phyloP scores from a whole-genome alignment of 2,329 filamentous ascomycete genomes.

The Phyllosticta ampelicida region DNA sequence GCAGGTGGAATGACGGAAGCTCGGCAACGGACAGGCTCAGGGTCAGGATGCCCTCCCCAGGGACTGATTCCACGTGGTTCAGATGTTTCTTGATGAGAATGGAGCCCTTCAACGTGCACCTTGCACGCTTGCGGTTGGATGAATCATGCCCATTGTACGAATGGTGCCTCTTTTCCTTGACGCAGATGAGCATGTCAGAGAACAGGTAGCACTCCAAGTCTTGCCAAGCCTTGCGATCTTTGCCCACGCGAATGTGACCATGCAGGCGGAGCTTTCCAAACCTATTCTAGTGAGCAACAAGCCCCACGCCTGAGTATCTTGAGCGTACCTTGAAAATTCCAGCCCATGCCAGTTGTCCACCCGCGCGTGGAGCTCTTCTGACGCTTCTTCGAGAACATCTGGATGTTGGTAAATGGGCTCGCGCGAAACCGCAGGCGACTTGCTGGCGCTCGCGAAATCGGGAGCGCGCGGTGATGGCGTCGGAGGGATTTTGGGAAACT shows the following conservation, averaged over 20 bases:
- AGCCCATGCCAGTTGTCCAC: conserved; percentile 98
- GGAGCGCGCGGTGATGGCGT: conserved; percentile 30
- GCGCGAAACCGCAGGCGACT: conserved; percentile 48
- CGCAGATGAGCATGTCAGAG: conserved; percentile 97
- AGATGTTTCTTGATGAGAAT: conserved; percentile 98
- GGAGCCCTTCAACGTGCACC: conserved; percentile 89
- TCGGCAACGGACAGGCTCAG: conserved; percentile 85
- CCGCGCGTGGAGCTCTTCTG: conserved; percentile 70
- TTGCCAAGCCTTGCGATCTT: conserved; percentile 94
- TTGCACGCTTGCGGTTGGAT: conserved; percentile 47
- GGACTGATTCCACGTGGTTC: conserved; percentile 67
- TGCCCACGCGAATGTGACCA: conserved; percentile 83
- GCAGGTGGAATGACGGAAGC: conserved; percentile 85
- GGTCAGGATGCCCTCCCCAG: conserved; percentile 75
- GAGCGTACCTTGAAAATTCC: conserved; percentile 64
- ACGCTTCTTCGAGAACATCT: conserved; percentile 71
- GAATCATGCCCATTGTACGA: conserved; percentile 50
- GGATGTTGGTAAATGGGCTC: conserved; percentile 58
- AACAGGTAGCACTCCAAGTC: conserved; percentile 96
- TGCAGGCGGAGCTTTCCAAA: conserved; percentile 89
- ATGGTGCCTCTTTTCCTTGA: conserved; percentile 81
- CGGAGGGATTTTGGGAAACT: conserved; percentile 47
- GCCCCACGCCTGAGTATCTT: neutral
- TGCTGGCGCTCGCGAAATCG: conserved; percentile 34
- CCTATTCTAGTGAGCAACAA: conserved; percentile 31